phyloP scores from a whole-genome alignment of 164 flowering plant species.

The Houttuynia cordata region DNA sequence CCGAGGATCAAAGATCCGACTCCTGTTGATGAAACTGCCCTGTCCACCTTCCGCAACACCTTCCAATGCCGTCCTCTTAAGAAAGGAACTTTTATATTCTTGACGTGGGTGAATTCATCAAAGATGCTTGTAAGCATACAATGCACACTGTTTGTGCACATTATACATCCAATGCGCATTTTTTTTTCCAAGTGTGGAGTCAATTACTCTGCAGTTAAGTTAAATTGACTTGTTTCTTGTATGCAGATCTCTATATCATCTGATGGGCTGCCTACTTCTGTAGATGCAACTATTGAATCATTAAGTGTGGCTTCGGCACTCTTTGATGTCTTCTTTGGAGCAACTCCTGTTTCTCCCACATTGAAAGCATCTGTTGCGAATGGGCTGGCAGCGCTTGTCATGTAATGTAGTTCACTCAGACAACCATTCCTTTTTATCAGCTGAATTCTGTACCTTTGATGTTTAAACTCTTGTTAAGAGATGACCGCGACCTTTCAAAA shows the following conservation, averaged over 20 bases:
- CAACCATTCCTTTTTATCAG: too few species aligned
- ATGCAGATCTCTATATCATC: conserved; percentile 58
- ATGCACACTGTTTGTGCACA: background rate
- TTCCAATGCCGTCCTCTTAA: conserved; percentile 66
- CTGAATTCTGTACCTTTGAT: too few species aligned
- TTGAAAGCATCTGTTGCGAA: conserved; percentile 58
- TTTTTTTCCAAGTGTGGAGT: background rate
- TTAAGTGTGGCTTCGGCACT: conserved; percentile 46
- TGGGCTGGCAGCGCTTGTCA: conserved; percentile 23
- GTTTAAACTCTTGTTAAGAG: too few species aligned
- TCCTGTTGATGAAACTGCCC: conserved; percentile 56
- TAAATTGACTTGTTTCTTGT: background rate
- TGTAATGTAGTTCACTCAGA: too few species aligned
- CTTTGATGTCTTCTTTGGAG: conserved; percentile 72
- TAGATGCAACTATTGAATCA: conserved; percentile 68
- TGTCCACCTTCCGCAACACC: conserved; percentile 51
- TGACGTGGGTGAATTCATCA: conserved; percentile 70
- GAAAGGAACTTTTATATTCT: conserved; percentile 63
- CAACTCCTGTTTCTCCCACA: conserved; percentile 66
- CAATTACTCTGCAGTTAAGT: background rate
- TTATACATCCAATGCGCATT: too few species aligned
- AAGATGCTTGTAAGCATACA: conserved; percentile 60
- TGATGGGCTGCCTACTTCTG: conserved; percentile 40
- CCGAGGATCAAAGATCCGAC: conserved; percentile 56
- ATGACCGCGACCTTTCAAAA: too few species aligned